Base-by-base conservation (phyloP, 495 filamentous ascomycete species). In the Cenococcum geophilum region DNA sequence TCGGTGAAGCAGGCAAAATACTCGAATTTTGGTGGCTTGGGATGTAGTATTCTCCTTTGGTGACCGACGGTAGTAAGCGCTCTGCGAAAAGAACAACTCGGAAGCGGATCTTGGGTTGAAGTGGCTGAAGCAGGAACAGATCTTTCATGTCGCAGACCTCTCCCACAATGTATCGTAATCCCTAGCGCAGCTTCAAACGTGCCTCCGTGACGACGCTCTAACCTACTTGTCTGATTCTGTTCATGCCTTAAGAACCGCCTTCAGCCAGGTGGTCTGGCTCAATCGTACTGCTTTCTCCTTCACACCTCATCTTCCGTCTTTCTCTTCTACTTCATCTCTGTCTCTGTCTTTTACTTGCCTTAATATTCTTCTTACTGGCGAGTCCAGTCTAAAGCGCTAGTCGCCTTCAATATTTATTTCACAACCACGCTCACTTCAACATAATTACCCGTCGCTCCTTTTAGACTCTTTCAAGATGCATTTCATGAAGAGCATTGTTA, bases 361-460 rank as follows among this genome's bases (percentile, higher is more conserved):
- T 66, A 69, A 63, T 66, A 34, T 68, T 35, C 36, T 23, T 49
- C 34, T 55, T 27, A 27, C 66, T 69, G 66, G 66, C 66, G 32
- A 69, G 66, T 63, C 66, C 66, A 66, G 66, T 57, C 63, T 63
- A 57, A 52, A 69, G 66, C 66, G 66, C 66, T 69, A 69, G 66
- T 55, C 66, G 66, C 63, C 60, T 45, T 47, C 22, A 45, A 55
- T 53, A 53, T 42, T 47, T 23, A 20, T 62, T 36, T 22, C 23
- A 36, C 52, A 21, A 40, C 57, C 47, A 60, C 48, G 54, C 43
- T 52, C 27, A 22, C 12, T 62, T 57, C 20, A 50, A 32, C 27
- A 37, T 68, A 68, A 68, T 68, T 50, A 22, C 45, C 47, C 23
- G 57, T 64, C 65, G 22, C 52, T 64, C 65, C 54, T 66, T 67